These are phyloP conservation scores for Nakaseomyces delphensis DNA, from an alignment of 1,139 yeast genomes.

Conservation along the genomic window DNA sequence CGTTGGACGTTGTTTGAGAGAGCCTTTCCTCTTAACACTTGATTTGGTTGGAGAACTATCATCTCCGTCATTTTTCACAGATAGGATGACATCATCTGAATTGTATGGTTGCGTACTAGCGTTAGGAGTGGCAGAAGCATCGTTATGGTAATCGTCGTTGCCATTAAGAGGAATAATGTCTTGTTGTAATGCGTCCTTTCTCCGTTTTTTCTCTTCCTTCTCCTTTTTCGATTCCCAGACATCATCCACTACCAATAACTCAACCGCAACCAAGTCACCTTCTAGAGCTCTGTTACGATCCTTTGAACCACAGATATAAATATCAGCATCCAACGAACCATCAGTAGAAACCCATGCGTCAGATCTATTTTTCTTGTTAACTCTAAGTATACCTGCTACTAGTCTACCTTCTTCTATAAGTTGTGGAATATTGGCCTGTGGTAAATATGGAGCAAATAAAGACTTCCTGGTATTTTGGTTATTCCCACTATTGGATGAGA, in stretches of 20 bases:
- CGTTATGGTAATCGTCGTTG: constrained; percentile 60
- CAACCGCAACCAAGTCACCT: constrained; percentile 94
- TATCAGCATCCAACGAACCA: constrained; percentile 90
- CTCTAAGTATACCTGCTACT: constrained; percentile 87
- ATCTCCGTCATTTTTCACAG: constrained; percentile 23
- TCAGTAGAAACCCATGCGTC: constrained; percentile 97
- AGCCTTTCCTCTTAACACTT: constrained; percentile 71
- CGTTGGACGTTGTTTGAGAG: constrained; percentile 92
- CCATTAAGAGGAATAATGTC: constrained; percentile 35
- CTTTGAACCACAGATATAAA: constrained; percentile 96
- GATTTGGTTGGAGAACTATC: constrained; percentile 20
- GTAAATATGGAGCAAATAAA: constrained; percentile 89
- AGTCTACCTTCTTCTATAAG: constrained; percentile 81
- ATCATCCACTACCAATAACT: constrained; percentile 86
- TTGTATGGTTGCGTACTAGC: constrained; percentile 21
- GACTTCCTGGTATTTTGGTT: constrained; percentile 51
- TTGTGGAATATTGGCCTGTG: constrained; percentile 87
- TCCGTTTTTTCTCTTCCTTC: constrained; percentile 92
- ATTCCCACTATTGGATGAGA: constrained; percentile 33
- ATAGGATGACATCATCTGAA: constrained; percentile 24
- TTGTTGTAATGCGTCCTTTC: constrained; percentile 51
- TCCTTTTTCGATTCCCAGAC: constrained; percentile 96
- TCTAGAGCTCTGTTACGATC: constrained; percentile 96
- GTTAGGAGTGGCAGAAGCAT: constrained; percentile 41
- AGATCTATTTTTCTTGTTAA: constrained; percentile 88